Base-by-base conservation (phyloP, 306 rosid genomes). In the Begonia loranthoides region DNA sequence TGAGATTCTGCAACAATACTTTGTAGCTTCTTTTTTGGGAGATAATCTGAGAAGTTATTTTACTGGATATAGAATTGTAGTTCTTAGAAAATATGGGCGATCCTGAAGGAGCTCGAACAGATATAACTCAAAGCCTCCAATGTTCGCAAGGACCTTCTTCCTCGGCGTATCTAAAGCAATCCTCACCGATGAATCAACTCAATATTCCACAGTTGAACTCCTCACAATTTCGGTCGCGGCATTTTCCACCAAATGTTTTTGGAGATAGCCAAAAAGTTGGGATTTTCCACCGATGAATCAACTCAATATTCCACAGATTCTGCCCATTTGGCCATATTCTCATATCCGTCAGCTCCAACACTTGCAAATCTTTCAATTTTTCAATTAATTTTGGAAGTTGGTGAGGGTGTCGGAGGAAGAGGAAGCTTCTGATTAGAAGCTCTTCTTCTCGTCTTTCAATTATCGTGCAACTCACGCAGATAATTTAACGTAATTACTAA, bases 281-380 rank as follows among this genome's bases (percentile, higher is more conserved):
- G 15, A 87, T n/a, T n/a, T 84, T 17, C 96, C 94, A 9, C 97
- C 96, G 5, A 7, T 13, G 15, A 79, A 88, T 55, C 87, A n/a
- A n/a, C 95, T 12, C 72, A 82, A n/a, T n/a, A n/a, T n/a, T n/a
- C n/a, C n/a, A 62, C 97, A 79, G 84, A 77, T 84, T 75, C 94
- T 87, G 1, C 97, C 97, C 45, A 56, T 89, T 73, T 85, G 90
- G 0, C 94, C 94, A 0, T 85, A 79, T 60, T 89, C 97, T 17
- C 95, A 89, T 94, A 82, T 89, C 83, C 87, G n/a, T n/a, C n/a
- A n/a, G n/a, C n/a, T n/a, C n/a, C n/a, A n/a, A n/a, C n/a, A n/a
- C n/a, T n/a, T n/a, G n/a, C n/a, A n/a, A n/a, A n/a, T n/a, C n/a
- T n/a, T n/a, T n/a, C n/a, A n/a, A n/a, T n/a, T n/a, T n/a, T n/a